Percentiles rank a stretch among this genome's conserved stretches.
Evolutionary conservation across 2,329 filamentous ascomycete genomes (phyloP).

Genomic region (Cryphonectria radicalis): DNA sequence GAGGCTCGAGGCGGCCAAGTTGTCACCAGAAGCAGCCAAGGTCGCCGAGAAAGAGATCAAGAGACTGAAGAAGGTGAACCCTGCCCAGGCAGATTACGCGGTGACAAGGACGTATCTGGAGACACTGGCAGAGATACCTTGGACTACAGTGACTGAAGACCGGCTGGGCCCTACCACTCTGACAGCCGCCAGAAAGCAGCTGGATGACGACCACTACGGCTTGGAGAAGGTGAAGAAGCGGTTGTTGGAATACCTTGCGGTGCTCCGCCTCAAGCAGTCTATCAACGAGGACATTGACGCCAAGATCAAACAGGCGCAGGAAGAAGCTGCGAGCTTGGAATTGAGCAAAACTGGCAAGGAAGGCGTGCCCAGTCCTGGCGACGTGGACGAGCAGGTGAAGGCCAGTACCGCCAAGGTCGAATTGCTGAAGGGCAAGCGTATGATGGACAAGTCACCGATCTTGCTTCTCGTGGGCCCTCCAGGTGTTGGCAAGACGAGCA

Average conservation of each 20-base stretch:
- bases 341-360: slow-evolving; percentile 41
- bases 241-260: slow-evolving; percentile 90
- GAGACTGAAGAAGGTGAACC: slow-evolving; percentile 91
- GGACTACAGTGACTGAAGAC: slow-evolving; percentile 83
- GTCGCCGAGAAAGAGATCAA: slow-evolving; percentile 90
- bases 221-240: slow-evolving; percentile 97
- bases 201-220: slow-evolving; percentile 96
- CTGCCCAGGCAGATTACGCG: slow-evolving; percentile 93
- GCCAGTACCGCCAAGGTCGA: slow-evolving; percentile 68
- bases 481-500: slow-evolving; percentile 92
- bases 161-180: slow-evolving; percentile 82
- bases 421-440: slow-evolving; percentile 77
- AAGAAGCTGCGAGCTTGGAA: slow-evolving; percentile 54
- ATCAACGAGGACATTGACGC: slow-evolving; percentile 82
- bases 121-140: slow-evolving; percentile 91
- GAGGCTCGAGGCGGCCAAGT: slow-evolving; percentile 77
- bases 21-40: slow-evolving; percentile 84
- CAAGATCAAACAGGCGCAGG: slow-evolving; percentile 72
- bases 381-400: slow-evolving; percentile 42
- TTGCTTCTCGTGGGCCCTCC: slow-evolving; percentile 91
- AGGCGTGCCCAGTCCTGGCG: background rate
- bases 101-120: slow-evolving; percentile 93
- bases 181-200: slow-evolving; percentile 78
- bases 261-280: slow-evolving; percentile 92
- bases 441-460: slow-evolving; percentile 95